Base-by-base conservation (phyloP, 345 rosid species). In the Populus euphratica region DNA sequence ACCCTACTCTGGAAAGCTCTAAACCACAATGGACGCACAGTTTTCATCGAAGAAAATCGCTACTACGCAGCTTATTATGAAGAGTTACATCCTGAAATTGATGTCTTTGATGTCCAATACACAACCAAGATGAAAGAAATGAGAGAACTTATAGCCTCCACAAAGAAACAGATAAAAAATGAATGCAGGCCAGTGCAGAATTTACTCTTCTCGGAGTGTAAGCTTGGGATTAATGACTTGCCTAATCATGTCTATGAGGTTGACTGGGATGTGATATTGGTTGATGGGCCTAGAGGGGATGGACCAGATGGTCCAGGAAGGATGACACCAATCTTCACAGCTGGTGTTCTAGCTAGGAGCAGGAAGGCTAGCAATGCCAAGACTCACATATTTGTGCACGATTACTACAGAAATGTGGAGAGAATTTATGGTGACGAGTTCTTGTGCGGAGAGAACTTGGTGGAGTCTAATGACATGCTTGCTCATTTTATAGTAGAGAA, bases 111-210 rank as follows among this genome's bases (percentile, higher is more conserved):
- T 21, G 98, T 96, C 11, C 98, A 93, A 73, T 96, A 96, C 90
- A 93, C 99, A 8, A 96, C 98, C 0, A 93, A 91, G 80, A 81
- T 84, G 20, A 83, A 83, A 0, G 98, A 96, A 69, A 86, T 86
- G 20, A 79, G 74, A 54, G 97, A 93, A 68, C 86, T 96, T 0
- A 81, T 96, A 2, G 81, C 87, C 0, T 79, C 89, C 1, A 90
- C 90, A 0, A 91, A 85, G 81, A 90, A 89, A 27, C 89, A 90
- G 50, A 81, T 85, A 31, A 79, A 76, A 17, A 91, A 92, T 66
- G 98, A 96, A 75, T 96, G 99, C 73, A 85, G 92, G 75, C 98
- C 98, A 0, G 98, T 96, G 12, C 99, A 96, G 80, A 96, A 93
- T 77, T 84, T 96, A 11, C 79, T 96, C 25, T 96, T 96, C 85